phyloP scores from a whole-genome alignment of 768 basidiomycete genomes.

The Amanita exitialis region DNA sequence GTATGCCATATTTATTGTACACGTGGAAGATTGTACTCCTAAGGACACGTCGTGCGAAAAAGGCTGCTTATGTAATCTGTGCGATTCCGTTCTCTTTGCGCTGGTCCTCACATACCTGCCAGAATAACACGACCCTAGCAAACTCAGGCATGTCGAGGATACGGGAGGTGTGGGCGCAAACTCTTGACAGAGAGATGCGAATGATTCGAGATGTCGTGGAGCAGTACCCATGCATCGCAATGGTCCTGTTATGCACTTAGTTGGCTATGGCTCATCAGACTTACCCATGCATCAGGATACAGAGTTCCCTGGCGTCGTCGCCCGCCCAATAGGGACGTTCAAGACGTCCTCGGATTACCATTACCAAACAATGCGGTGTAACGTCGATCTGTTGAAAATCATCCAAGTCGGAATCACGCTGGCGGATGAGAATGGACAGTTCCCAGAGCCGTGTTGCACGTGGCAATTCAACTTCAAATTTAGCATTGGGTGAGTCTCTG shows the following conservation, averaged over 20 bases:
- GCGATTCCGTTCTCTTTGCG: neutral
- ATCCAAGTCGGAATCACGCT: constrained; percentile 96
- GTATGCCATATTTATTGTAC: neutral
- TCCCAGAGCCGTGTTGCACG: constrained; percentile 82
- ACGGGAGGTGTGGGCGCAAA: constrained; percentile 92
- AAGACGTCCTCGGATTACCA: constrained; percentile 97
- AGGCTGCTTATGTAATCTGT: neutral
- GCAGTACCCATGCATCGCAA: constrained; percentile 87
- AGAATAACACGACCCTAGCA: neutral
- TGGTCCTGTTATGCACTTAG: constrained; percentile 44
- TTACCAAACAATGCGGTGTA: constrained; percentile 99
- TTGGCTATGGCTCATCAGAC: constrained; percentile 11
- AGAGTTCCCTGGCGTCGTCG: constrained; percentile 97
- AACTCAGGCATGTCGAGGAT: constrained; percentile 59
- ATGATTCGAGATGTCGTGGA: constrained; percentile 83
- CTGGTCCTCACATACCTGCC: neutral
- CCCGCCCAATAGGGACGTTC: constrained; percentile 92
- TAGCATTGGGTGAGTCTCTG: constrained; percentile 59
- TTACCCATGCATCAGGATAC: constrained; percentile 62
- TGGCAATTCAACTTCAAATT: constrained; percentile 99
- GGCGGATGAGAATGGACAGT: constrained; percentile 88
- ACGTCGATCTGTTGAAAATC: constrained; percentile 95
- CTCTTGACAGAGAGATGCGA: constrained; percentile 88
- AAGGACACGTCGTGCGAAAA: neutral
- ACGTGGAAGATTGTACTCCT: neutral